Evolutionary conservation across 306 rosid genomes (phyloP).

Genomic region (Potentilla sterilis): DNA sequence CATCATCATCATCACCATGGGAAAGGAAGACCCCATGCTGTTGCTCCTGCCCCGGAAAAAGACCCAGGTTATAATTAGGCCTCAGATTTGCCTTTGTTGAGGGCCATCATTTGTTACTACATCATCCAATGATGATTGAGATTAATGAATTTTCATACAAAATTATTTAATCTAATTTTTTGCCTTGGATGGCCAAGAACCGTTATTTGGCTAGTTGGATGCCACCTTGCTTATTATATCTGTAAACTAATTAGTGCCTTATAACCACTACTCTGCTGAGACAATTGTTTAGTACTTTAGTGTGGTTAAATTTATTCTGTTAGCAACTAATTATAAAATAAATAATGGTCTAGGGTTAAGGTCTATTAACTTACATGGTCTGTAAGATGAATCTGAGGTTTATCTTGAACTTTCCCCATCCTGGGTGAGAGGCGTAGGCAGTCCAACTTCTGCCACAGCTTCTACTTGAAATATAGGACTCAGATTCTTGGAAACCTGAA

Average conservation of each 20-base stretch:
- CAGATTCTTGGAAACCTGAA: background rate
- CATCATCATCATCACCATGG: constrained; percentile 35
- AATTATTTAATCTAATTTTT: background rate
- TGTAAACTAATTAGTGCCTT: background rate
- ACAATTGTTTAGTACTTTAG: background rate
- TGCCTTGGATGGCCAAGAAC: background rate
- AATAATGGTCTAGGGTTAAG: background rate
- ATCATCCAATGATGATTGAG: constrained; percentile 1
- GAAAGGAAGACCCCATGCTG: constrained; percentile 36
- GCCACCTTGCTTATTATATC: background rate
- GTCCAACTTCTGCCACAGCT: background rate
- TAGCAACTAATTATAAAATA: background rate
- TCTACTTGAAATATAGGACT: background rate
- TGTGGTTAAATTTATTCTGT: background rate
- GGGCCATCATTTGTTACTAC: constrained; percentile 3
- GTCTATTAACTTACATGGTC: background rate
- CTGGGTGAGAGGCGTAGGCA: constrained; percentile 1
- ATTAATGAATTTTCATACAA: background rate
- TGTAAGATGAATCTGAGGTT: background rate
- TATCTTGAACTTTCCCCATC: constrained; percentile 8
- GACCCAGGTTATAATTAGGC: constrained; percentile 52
- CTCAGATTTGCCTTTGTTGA: background rate
- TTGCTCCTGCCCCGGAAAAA: constrained; percentile 64
- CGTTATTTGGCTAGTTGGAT: background rate
- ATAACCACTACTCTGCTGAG: background rate